Base-by-base conservation (phyloP, 2,329 filamentous ascomycete species). In the Endoconidiophora laricicola region DNA sequence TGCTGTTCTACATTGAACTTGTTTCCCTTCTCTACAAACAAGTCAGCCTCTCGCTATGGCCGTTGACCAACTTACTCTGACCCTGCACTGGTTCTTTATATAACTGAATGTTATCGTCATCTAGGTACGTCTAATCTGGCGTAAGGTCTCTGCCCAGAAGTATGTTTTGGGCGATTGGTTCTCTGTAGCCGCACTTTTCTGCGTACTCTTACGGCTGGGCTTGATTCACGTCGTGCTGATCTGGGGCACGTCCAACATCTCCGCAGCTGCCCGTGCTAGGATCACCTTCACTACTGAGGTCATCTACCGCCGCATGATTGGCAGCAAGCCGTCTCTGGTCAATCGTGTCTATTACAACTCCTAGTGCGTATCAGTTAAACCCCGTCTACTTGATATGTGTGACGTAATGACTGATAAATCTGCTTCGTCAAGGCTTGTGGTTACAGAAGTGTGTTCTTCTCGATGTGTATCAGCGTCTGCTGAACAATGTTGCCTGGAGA, bases 101-200 rank as follows among this genome's bases (percentile, higher is more conserved):
- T 57, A 55, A 46, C 26, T 57, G 39, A 54, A 57, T 5, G 41
- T 60, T 42, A 7, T 52, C 9, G 45, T 60, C 49, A 60, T 60
- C 55, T 45, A 23, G 2, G 14, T 38, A 1, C 46, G 59, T 36
- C 50, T 60, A 29, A 41, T 54, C 16, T 57, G 56, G 49, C 55
- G 52, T 16, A 59, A 54, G 40, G 24, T 55, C 7, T 45, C 50
- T 20, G 54, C 46, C 14, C 58, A 60, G 37, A 24, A 54, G 2
- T 57, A 54, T 38, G 53, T 54, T 20, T n/a, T 47, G 9, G 56
- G 54, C 38, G 59, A 60, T 46, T 60, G 53, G 44, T 46, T 58
- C 48, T 58, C 55, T 26, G 66, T 70, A 64, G 68, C 66, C 49
- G 62, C 63, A 6, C 66, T 65, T 50, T 23, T 68, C 39, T 63